These are phyloP conservation scores for Monosporascus sp. DNA, from an alignment of 2,329 filamentous ascomycete species.

Conservation along the genomic window DNA sequence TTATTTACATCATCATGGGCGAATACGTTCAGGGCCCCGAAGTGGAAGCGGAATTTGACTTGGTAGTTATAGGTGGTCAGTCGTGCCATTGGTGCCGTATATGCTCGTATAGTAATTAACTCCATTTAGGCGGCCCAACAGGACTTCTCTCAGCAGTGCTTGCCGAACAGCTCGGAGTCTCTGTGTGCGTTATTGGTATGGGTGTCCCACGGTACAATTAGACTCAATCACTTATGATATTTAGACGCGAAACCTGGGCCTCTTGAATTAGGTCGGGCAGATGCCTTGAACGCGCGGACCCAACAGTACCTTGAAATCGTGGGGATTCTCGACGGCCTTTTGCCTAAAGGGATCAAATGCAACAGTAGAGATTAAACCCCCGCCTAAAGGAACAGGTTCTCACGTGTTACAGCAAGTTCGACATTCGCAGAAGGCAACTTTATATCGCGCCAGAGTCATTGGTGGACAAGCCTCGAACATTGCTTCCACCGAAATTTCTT, in stretches of 20 bases:
- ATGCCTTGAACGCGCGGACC: conserved; percentile 43
- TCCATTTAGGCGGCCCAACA: conserved; percentile 34
- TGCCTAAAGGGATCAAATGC: conserved; percentile 39
- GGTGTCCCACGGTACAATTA: not conserved
- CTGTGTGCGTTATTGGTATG: conserved; percentile 33
- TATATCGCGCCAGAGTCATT: conserved; percentile 40
- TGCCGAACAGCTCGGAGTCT: conserved; percentile 34
- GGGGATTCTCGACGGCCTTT: conserved; percentile 35
- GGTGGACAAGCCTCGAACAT: conserved; percentile 42
- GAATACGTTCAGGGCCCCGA: not conserved
- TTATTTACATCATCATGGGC: not conserved
- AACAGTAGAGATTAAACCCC: conserved; percentile 33
- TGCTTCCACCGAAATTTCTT: conserved; percentile 42
- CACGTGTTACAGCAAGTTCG: conserved; percentile 34
- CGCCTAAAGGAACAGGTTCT: not conserved
- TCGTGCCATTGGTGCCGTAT: not conserved
- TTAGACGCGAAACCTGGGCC: conserved; percentile 33
- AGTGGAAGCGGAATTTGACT: conserved; percentile 20
- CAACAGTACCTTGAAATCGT: conserved; percentile 43
- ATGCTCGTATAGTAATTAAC: conserved; percentile 1
- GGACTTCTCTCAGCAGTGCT: conserved; percentile 40
- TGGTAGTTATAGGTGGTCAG: conserved; percentile 33
- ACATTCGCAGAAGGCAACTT: conserved; percentile 41
- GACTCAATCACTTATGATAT: not conserved
- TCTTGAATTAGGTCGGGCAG: conserved; percentile 38